phyloP scores from a whole-genome alignment of 768 basidiomycete species.

The Boletus barrowsii region DNA sequence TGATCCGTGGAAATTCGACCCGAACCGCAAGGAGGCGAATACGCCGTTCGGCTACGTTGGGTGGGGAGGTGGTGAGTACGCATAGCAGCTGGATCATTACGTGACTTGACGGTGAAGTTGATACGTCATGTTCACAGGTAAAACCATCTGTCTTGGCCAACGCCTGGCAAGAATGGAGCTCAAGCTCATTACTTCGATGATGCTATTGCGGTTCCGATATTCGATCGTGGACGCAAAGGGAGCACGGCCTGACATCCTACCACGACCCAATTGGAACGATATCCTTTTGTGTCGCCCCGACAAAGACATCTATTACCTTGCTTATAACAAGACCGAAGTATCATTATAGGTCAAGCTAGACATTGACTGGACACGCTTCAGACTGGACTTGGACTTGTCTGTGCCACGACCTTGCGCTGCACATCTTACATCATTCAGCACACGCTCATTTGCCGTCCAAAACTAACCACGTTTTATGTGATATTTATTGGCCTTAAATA shows the following conservation, averaged over 20 bases:
- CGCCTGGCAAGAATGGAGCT: slow-evolving; percentile 72
- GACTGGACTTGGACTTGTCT: slow-evolving; percentile 10
- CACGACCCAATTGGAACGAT: slow-evolving; percentile 78
- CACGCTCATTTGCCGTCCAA: slow-evolving; percentile 6
- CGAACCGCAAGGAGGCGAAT: slow-evolving; percentile 46
- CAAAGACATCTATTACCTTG: slow-evolving; percentile 50
- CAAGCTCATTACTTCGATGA: slow-evolving; percentile 66
- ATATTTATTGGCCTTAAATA: slow-evolving; percentile 20
- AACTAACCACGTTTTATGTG: slow-evolving; percentile 14
- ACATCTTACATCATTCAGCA: slow-evolving; percentile 12
- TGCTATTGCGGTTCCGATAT: slow-evolving; percentile 63
- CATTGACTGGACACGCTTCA: slow-evolving; percentile 9
- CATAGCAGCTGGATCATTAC: slow-evolving; percentile 16
- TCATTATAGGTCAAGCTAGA: slow-evolving; percentile 27
- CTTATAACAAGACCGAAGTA: slow-evolving; percentile 34
- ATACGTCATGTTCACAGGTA: slow-evolving; percentile 44
- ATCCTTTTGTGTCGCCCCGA: slow-evolving; percentile 64
- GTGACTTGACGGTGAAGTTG: slow-evolving; percentile 10
- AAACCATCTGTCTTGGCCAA: slow-evolving; percentile 67
- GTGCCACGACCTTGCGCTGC: slow-evolving; percentile 3
- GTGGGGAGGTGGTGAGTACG: slow-evolving; percentile 73
- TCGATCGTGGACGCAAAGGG: slow-evolving; percentile 54
- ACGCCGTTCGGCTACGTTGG: slow-evolving; percentile 64
- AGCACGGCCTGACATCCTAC: slow-evolving; percentile 40
- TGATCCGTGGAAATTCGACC: slow-evolving; percentile 78